These are phyloP conservation scores for Aspergillus eucalypticola DNA, from an alignment of 2,329 filamentous ascomycete genomes.

Conservation along the genomic window DNA sequence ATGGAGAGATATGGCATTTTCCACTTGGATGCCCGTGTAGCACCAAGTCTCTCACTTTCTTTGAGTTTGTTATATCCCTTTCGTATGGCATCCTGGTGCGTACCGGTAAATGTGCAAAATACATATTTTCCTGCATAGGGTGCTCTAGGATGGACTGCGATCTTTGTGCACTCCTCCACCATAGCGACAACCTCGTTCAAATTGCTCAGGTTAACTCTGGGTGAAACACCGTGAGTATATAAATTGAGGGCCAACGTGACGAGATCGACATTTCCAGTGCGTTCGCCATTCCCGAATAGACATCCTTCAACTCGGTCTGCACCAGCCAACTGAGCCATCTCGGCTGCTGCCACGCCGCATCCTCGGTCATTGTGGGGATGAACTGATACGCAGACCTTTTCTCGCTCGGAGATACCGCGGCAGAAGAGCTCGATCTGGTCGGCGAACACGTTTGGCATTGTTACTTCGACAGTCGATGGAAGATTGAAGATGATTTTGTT, in stretches of 20 bases:
- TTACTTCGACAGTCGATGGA: conserved; percentile 86
- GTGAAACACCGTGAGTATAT: conserved; percentile 83
- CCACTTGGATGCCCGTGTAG: conserved; percentile 52
- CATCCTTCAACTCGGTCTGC: conserved; percentile 89
- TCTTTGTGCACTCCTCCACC: conserved; percentile 86
- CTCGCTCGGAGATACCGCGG: conserved; percentile 70
- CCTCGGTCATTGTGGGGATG: conserved; percentile 92
- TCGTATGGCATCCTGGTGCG: conserved; percentile 90
- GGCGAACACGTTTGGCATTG: conserved; percentile 87
- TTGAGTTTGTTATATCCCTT: conserved; percentile 62
- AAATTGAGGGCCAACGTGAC: conserved; percentile 87
- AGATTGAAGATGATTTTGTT: conserved; percentile 90
- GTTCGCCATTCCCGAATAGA: conserved; percentile 86
- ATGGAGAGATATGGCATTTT: conserved; percentile 84
- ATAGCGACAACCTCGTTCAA: conserved; percentile 76
- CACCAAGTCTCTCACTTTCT: not conserved
- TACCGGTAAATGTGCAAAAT: conserved; percentile 83
- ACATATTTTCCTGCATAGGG: conserved; percentile 86
- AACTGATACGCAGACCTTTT: conserved; percentile 61
- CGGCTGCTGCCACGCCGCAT: conserved; percentile 82
- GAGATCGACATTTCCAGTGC: conserved; percentile 88
- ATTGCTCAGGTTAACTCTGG: conserved; percentile 82
- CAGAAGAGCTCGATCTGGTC: conserved; percentile 95
- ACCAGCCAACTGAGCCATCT: conserved; percentile 88
- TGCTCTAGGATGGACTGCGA: conserved; percentile 78